These are phyloP conservation scores for Pisolithus thermaeus DNA, from an alignment of 1,284 basidiomycete genomes.

Conservation along the genomic window DNA sequence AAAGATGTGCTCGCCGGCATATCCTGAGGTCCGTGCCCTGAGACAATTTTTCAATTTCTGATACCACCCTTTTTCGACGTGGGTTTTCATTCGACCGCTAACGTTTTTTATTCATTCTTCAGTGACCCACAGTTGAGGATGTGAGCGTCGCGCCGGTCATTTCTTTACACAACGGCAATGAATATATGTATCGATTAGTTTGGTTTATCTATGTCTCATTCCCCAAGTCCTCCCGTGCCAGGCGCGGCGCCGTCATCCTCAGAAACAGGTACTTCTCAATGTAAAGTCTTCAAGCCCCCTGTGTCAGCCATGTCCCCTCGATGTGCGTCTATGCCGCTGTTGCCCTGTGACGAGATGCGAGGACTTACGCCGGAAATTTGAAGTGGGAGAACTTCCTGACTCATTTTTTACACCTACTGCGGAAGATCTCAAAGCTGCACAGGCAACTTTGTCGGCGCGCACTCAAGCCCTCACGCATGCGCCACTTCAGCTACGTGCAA, in stretches of 20 bases:
- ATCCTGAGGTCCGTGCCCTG: conserved; percentile 61
- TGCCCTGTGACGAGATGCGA: background rate
- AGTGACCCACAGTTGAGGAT: conserved; percentile 7
- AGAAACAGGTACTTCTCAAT: conserved; percentile 20
- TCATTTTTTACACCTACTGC: conserved; percentile 71
- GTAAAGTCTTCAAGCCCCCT: conserved; percentile 47
- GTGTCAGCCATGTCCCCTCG: conserved; percentile 9
- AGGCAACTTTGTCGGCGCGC: conserved; percentile 55
- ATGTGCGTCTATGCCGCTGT: conserved; percentile 20
- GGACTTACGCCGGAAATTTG: conserved; percentile 7
- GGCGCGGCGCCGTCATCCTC: conserved; percentile 1
- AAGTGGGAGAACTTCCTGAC: conserved; percentile 51
- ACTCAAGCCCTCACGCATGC: conserved; percentile 68
- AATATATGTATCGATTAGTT: conserved; percentile 12
- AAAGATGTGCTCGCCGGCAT: conserved; percentile 70
- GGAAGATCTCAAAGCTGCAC: conserved; percentile 68
- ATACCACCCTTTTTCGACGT: conserved; percentile 17
- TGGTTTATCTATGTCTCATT: background rate
- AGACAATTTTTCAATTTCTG: conserved; percentile 58
- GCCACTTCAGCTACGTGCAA: conserved; percentile 66
- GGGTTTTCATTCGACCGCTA: conserved; percentile 3
- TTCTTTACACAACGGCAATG: conserved; percentile 8
- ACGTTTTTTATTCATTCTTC: background rate
- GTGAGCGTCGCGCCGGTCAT: conserved; percentile 10
- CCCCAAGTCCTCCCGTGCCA: background rate